A percentile compares a stretch with the other conserved stretches of the same genome.
Conservation (phyloP, 495 filamentous ascomycete species). For the Hypoxylon intermedium region DNA sequence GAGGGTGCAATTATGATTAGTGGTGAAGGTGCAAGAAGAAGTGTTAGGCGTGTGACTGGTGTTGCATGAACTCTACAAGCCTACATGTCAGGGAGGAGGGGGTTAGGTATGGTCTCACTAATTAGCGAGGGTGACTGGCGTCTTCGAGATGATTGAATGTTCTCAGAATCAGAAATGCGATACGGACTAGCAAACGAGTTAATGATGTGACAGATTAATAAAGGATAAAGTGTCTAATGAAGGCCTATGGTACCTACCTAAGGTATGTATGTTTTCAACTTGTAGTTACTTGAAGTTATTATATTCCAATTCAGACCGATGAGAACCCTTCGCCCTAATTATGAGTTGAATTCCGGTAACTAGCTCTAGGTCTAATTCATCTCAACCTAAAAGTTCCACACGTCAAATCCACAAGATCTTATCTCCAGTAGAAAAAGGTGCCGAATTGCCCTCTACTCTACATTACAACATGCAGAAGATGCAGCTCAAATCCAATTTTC, state of each 20-base stretch:
- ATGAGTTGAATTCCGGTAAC: not conserved
- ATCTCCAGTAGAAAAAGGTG: not conserved
- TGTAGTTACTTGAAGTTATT: no score
- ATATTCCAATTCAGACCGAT: no score
- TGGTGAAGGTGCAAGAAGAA: conserved; percentile 85
- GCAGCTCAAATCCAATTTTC: conserved; percentile 36
- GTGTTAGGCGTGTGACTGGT: conserved; percentile 74
- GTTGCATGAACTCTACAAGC: conserved; percentile 40
- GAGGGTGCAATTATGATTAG: conserved; percentile 82
- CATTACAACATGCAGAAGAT: conserved; percentile 12
- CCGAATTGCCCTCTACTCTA: conserved; percentile 5
- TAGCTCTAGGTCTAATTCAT: not conserved
- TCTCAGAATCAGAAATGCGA: conserved; percentile 20
- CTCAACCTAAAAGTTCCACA: not conserved
- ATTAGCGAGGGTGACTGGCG: conserved; percentile 14
- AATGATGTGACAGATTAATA: conserved; percentile 27
- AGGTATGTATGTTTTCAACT: no score
- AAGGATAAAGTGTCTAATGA: not conserved
- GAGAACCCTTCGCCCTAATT: not conserved
- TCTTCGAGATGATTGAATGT: conserved; percentile 14
- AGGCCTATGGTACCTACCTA: not conserved
- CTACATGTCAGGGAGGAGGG: not conserved
- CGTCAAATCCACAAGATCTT: not conserved
- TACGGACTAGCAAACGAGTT: conserved; percentile 28
- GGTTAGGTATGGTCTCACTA: not conserved